Percentiles rank a stretch among this genome's conserved stretches.
These are phyloP conservation scores for Cryptosporidium tyzzeri DNA, from an alignment of 169 alveolate genomes.

Conservation along the genomic window DNA sequence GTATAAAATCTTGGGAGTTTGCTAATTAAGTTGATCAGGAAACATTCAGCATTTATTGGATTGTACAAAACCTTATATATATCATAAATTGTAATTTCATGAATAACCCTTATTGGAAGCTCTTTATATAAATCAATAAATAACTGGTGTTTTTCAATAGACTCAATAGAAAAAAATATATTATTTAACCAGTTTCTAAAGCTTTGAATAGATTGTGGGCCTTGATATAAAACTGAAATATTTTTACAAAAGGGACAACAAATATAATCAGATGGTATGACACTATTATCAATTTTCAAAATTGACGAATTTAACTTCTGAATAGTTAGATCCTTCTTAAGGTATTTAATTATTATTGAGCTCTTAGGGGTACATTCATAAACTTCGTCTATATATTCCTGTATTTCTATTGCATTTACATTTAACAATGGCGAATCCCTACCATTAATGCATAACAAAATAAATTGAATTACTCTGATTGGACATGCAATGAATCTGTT, in stretches of 20 bases:
- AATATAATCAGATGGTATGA: not conserved
- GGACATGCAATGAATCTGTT: constrained; percentile 53
- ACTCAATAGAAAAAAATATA: constrained; percentile 36
- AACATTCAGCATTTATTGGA: constrained; percentile 22
- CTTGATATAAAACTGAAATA: not conserved
- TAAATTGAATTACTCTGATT: constrained; percentile 45
- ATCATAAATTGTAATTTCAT: constrained; percentile 2
- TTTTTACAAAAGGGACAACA: constrained; percentile 54
- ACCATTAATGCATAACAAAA: constrained; percentile 45
- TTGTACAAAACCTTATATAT: not conserved
- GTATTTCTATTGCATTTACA: constrained; percentile 42
- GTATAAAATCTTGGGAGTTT: not conserved
- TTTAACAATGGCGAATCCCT: constrained; percentile 38
- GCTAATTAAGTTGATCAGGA: not conserved
- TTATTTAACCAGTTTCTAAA: constrained; percentile 25
- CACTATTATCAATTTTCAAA: not conserved
- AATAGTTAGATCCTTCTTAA: constrained; percentile 24
- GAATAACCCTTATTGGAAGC: constrained; percentile 15
- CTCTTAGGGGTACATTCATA: constrained; percentile 62
- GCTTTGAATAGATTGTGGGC: not conserved
- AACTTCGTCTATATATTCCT: constrained; percentile 39
- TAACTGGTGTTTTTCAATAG: constrained; percentile 29
- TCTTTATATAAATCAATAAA: constrained; percentile 42
- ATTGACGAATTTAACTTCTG: not conserved
- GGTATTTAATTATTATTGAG: constrained; percentile 6